Percentiles rank a stretch among this genome's conserved stretches.
Evolutionary conservation across 192 early-diverging fungal genomes (phyloP).

Genomic region (Coemansia sp.): DNA sequence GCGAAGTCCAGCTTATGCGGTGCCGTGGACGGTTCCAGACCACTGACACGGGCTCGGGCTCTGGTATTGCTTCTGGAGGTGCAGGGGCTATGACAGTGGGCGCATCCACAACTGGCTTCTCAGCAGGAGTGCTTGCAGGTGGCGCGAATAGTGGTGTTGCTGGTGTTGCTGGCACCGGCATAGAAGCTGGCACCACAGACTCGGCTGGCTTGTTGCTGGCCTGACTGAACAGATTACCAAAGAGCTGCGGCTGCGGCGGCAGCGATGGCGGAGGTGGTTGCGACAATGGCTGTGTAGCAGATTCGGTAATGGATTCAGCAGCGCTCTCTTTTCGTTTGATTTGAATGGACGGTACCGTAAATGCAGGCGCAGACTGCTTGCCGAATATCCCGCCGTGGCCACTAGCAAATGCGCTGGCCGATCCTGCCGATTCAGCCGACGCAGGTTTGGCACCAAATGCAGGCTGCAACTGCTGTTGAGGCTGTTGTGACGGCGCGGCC

Average conservation of each 20-base stretch:
- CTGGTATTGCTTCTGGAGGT: not conserved
- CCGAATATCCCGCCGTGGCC: slow-evolving; percentile 11
- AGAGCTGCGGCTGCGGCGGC: not conserved
- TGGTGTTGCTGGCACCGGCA: not conserved
- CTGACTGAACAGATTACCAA: not conserved
- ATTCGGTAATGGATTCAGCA: not conserved
- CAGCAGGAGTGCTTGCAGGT: not conserved
- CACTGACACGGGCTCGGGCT: slow-evolving; percentile 6
- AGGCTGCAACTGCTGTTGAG: not conserved
- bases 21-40: slow-evolving; percentile 44
- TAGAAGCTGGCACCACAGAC: not conserved
- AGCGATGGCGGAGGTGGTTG: too few relatives aligned
- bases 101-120: not conserved
- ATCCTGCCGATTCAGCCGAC: slow-evolving; percentile 5
- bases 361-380: not conserved
- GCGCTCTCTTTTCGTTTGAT: not conserved
- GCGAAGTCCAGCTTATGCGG: slow-evolving; percentile 45
- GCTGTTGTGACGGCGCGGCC: not conserved
- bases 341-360: not conserved
- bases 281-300: too few relatives aligned
- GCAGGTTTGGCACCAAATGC: not conserved
- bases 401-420: slow-evolving; percentile 26
- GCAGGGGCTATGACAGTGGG: too few relatives aligned
- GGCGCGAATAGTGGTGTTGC: not conserved
- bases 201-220: not conserved